These are phyloP conservation scores for Aspergillus intermedius DNA, from an alignment of 2,329 filamentous ascomycete species.

Conservation along the genomic window DNA sequence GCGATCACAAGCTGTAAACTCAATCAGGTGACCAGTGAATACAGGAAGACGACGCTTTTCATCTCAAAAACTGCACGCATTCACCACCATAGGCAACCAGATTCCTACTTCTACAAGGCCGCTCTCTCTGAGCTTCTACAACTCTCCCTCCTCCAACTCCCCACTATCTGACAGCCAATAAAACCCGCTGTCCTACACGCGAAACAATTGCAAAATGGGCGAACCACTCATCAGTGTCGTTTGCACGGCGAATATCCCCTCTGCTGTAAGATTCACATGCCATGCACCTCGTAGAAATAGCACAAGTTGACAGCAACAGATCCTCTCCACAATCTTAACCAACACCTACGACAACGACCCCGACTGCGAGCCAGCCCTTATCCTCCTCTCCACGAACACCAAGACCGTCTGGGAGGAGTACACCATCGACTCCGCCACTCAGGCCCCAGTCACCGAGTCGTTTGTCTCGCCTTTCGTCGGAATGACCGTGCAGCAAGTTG, in stretches of 20 bases:
- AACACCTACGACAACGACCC: background rate
- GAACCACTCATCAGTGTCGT: background rate
- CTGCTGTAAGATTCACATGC: background rate
- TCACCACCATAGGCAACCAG: background rate
- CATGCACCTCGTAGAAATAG: background rate
- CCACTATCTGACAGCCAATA: no score
- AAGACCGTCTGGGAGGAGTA: background rate
- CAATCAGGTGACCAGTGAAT: background rate
- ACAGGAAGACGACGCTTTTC: background rate
- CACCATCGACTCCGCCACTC: background rate
- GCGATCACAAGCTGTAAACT: background rate
- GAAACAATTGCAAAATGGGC: background rate
- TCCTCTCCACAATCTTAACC: background rate
- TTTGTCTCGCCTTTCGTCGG: background rate
- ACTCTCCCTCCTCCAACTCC: no score
- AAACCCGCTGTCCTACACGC: no score
- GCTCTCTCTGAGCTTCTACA: background rate
- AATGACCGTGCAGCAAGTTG: background rate
- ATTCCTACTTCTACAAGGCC: background rate
- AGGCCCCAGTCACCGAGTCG: background rate
- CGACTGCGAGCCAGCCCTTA: background rate
- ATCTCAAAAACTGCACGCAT: background rate
- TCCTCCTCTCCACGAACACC: background rate
- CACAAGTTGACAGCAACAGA: background rate
- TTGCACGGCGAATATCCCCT: background rate